Evolutionary conservation across 2,329 filamentous ascomycete genomes (phyloP).

Genomic region (Colletotrichum sp.): DNA sequence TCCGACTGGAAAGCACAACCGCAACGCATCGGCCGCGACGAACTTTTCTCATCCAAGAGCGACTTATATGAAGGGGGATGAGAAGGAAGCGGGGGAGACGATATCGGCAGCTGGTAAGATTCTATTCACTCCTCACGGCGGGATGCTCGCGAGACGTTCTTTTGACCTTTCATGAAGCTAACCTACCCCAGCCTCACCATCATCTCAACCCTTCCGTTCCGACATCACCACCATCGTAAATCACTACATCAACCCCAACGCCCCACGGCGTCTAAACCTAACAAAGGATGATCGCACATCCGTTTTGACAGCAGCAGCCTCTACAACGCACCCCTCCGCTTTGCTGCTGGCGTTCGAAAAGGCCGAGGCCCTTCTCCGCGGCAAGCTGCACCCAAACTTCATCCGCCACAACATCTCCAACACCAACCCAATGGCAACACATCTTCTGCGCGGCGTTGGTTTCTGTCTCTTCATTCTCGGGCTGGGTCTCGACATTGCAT

Average conservation of each 20-base stretch:
- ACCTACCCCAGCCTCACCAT: not conserved
- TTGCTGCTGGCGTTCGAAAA: slow-evolving; percentile 42
- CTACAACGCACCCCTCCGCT: slow-evolving; percentile 50
- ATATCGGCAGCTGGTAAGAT: not conserved
- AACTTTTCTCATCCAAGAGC: slow-evolving; percentile 14
- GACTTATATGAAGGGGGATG: not conserved
- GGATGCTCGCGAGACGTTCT: not conserved
- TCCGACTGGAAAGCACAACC: not conserved
- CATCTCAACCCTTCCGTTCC: slow-evolving; percentile 43
- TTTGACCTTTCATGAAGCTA: not conserved
- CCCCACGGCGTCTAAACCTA: slow-evolving; percentile 41
- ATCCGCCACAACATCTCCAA: slow-evolving; percentile 41
- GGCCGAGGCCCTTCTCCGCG: slow-evolving; percentile 39
- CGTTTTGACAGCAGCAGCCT: slow-evolving; percentile 42
- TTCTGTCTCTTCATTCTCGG: slow-evolving; percentile 26
- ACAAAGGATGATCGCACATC: slow-evolving; percentile 39
- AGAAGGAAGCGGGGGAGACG: not conserved
- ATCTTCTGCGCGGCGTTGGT: slow-evolving; percentile 31
- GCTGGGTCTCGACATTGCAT: slow-evolving; percentile 31
- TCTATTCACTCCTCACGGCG: not conserved
- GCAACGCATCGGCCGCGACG: not conserved
- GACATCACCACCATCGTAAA: slow-evolving; percentile 40
- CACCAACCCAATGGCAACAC: slow-evolving; percentile 36
- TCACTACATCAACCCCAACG: slow-evolving; percentile 41
- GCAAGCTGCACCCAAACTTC: slow-evolving; percentile 44